Evolutionary conservation across 257 asterid species (phyloP).

Genomic region (Nicotiana benthamiana): DNA sequence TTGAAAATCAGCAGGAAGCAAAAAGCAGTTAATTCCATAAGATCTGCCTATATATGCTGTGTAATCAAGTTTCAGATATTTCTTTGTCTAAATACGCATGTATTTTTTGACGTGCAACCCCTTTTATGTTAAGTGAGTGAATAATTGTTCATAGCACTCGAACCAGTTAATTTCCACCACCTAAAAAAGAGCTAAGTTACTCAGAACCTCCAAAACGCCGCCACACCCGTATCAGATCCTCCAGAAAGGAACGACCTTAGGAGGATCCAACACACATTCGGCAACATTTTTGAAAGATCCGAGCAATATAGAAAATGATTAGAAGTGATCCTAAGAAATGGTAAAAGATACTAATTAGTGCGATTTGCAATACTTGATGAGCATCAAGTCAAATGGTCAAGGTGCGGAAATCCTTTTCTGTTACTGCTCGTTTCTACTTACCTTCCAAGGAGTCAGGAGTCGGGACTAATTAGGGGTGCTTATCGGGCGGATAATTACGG

Average conservation of each 20-base stretch:
- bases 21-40: background rate
- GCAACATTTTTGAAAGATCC: no score
- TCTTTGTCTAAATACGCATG: background rate
- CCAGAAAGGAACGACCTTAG: no score
- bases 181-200: background rate
- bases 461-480: no score
- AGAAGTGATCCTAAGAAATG: background rate
- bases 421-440: background rate
- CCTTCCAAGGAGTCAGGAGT: background rate
- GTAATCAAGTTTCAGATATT: background rate
- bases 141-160: background rate
- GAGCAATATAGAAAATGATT: no score
- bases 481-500: no score
- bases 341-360: background rate
- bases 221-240: no score
- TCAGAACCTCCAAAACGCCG: no score
- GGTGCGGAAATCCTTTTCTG: background rate
- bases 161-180: background rate
- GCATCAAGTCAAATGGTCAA: background rate
- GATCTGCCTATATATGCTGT: background rate
- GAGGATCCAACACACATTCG: no score
- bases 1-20: background rate
- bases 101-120: background rate
- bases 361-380: background rate
- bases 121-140: background rate